Percentiles rank a stretch among this genome's conserved stretches.
These are phyloP conservation scores for Penicillium goetzii DNA, from an alignment of 495 filamentous ascomycete species.

Conservation along the genomic window DNA sequence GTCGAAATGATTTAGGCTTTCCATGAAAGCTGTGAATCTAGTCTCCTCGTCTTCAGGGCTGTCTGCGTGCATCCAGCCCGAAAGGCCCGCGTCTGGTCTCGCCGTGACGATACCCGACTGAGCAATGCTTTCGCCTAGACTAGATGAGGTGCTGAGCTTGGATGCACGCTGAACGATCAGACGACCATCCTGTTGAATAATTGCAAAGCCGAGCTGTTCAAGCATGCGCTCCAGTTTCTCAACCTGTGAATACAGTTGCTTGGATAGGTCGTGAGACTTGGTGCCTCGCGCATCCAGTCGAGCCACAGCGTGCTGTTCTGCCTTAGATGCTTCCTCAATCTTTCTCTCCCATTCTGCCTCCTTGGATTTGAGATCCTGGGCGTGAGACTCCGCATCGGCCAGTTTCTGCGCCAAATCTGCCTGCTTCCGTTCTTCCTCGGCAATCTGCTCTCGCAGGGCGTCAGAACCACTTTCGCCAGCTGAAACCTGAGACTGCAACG, in stretches of 20 bases:
- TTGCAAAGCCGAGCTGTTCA: conserved; percentile 79
- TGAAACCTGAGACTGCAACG: conserved; percentile 68
- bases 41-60: conserved; percentile 66
- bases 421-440: conserved; percentile 68
- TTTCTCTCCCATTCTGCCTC: conserved; percentile 61
- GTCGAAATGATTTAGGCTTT: conserved; percentile 73
- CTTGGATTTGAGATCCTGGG: conserved; percentile 69
- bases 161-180: conserved; percentile 77
- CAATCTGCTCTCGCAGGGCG: conserved; percentile 68
- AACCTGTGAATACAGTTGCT: conserved; percentile 75
- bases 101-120: conserved; percentile 59
- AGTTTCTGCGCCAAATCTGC: conserved; percentile 65
- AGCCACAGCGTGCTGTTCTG: conserved; percentile 48
- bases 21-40: conserved; percentile 72
- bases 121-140: conserved; percentile 60
- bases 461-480: conserved; percentile 82
- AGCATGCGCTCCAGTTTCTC: conserved; percentile 76
- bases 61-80: conserved; percentile 78
- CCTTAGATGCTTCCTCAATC: conserved; percentile 54
- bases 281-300: conserved; percentile 65
- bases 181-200: conserved; percentile 70
- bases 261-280: conserved; percentile 79
- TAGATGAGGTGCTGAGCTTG: conserved; percentile 64
- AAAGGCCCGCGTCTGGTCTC: conserved; percentile 63
- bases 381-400: conserved; percentile 65